Evolutionary conservation across 2,329 filamentous ascomycete species (phyloP).

Genomic region (Oidium heveae): DNA sequence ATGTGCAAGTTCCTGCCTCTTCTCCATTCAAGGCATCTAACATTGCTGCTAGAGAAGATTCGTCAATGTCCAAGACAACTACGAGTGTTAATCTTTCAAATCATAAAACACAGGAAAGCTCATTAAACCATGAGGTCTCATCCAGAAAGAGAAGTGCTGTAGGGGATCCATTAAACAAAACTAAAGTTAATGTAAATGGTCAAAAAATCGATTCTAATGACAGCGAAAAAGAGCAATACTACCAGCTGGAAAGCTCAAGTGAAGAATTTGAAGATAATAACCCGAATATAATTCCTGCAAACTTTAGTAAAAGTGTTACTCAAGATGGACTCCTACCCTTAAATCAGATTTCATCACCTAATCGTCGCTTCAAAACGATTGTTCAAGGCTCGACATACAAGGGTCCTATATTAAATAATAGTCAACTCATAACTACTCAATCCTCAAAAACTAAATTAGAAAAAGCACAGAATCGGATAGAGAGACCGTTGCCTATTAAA

Average conservation of each 20-base stretch:
- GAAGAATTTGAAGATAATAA: conserved; percentile 24
- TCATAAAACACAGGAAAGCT: not conserved
- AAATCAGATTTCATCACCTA: conserved; percentile 10
- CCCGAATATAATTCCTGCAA: conserved; percentile 34
- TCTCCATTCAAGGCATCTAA: conserved; percentile 29
- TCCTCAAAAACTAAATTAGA: not conserved
- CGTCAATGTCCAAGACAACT: too few relatives aligned
- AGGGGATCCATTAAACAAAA: conserved; percentile 44
- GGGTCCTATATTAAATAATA: not conserved
- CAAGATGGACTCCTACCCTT: conserved; percentile 17
- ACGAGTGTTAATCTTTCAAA: not conserved
- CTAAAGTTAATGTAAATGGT: conserved; percentile 18
- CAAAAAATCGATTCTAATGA: conserved; percentile 20
- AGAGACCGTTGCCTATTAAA: conserved; percentile 20
- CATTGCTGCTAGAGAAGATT: not conserved
- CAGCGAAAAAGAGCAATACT: conserved; percentile 28
- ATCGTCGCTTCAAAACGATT: conserved; percentile 17
- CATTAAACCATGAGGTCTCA: not conserved
- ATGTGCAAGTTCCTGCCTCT: conserved; percentile 69
- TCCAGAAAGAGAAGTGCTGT: conserved; percentile 45
- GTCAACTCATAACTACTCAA: not conserved
- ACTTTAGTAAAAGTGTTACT: conserved; percentile 21
- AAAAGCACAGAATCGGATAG: conserved; percentile 15
- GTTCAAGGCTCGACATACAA: conserved; percentile 8
- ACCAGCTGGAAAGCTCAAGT: conserved; percentile 38